Base-by-base conservation (phyloP, 257 asterid genomes). In the Solanum stenotomum region DNA sequence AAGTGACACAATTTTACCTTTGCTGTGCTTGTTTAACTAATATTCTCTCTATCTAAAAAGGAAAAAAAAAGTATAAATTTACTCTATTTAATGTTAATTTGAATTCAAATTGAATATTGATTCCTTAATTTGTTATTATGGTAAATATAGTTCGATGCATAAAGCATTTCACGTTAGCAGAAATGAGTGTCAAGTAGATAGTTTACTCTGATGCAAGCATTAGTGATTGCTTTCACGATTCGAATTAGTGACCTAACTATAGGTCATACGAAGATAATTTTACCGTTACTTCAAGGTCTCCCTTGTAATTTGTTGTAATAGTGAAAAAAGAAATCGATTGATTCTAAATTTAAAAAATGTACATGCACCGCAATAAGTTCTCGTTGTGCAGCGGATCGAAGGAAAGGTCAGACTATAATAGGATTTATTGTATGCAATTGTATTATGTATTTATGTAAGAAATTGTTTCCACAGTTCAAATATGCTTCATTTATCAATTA, bases 121-220 rank as follows among this genome's bases (percentile, higher is more conserved):
- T 40, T 78, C 14, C 31, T 40, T 25, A 4, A 40, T 40, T 40
- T 40, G 27, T 34, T 18, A 31, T 31, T 68, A 68, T 0, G 8
- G 0, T 13, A 68, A 68, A 4, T 0, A 2, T 5, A 6, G 23
- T 29, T 68, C 0, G 5, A 0, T 6, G 5, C 22, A 68, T 18
- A 14, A 68, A 68, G 1, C 0, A 29, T 68, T 13, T 68, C 0
- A 8, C 2, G 22, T 27, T 68, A 20, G 8, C 2, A 27, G 0
- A 6, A 27, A 67, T 14, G 20, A 13, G 20, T 27, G 22, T 67
- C 2, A 67, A 2, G 20, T 12, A 4, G 22, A 27, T 67, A 67
- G 20, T 25, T 6, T 29, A 68, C 0, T 12, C 2, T 68, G 3
- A 27, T 68, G 2, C 5, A 67, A 27, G 3, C 14, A 25, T 67